Conservation (phyloP, 225 moss, liverwort and hornwort genomes). For the Polytrichum commune region DNA sequence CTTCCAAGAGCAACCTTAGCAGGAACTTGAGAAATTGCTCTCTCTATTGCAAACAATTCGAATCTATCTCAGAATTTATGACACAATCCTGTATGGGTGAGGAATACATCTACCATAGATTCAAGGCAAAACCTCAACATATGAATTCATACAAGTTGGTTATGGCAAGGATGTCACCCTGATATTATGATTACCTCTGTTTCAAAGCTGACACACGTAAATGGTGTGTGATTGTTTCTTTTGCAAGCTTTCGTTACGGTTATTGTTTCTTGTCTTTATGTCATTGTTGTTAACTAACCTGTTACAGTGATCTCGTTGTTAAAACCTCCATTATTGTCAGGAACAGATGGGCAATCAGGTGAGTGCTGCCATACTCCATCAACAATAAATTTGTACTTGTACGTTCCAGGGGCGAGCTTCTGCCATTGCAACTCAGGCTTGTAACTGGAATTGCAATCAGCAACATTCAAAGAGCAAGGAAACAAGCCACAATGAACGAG, state of each 20-base stretch:
- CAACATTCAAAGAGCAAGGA: neutral
- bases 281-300: slow-evolving; percentile 36
- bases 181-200: too few relatives aligned
- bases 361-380: slow-evolving; percentile 54
- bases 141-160: too few relatives aligned
- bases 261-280: too few relatives aligned
- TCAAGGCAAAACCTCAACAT: too few relatives aligned
- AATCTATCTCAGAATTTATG: neutral
- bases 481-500: neutral
- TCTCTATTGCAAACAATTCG: slow-evolving; percentile 24
- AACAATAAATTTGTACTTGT: slow-evolving; percentile 71
- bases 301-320: slow-evolving; percentile 45
- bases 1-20: slow-evolving; percentile 21
- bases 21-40: slow-evolving; percentile 22
- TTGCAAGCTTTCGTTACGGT: too few relatives aligned
- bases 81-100: too few relatives aligned
- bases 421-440: slow-evolving; percentile 32
- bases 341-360: slow-evolving; percentile 44
- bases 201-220: too few relatives aligned
- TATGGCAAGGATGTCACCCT: too few relatives aligned
- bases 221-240: too few relatives aligned
- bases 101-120: too few relatives aligned
- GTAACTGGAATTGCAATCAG: slow-evolving; percentile 7
- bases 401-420: slow-evolving; percentile 75
- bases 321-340: slow-evolving; percentile 37